phyloP scores from a whole-genome alignment of 2,329 filamentous ascomycete species.

The Golovinomyces cichoracearum region DNA sequence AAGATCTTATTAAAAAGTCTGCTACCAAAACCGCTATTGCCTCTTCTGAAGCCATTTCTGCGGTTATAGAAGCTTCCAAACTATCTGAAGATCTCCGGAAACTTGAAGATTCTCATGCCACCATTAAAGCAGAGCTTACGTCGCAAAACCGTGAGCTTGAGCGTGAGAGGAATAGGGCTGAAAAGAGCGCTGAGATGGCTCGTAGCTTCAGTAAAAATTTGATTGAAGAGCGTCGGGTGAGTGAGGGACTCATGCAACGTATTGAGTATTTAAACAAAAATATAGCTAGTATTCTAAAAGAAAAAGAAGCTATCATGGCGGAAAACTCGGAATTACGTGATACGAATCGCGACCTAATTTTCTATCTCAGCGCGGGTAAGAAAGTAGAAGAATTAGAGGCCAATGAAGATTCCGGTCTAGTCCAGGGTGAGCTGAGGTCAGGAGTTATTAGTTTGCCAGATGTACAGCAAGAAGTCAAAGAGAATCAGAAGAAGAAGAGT shows the following conservation, averaged over 20 bases:
- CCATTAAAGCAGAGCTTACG: conserved; percentile 22
- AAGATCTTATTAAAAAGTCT: conserved; percentile 69
- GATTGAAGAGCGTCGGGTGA: conserved; percentile 68
- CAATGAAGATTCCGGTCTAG: conserved; percentile 22
- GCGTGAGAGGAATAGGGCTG: conserved; percentile 39
- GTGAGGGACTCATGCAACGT: conserved; percentile 54
- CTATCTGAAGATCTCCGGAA: conserved; percentile 24
- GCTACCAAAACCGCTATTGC: conserved; percentile 70
- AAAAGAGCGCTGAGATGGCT: conserved; percentile 50
- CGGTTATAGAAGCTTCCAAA: conserved; percentile 24
- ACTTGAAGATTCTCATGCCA: conserved; percentile 28
- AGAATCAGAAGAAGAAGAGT: conserved; percentile 9
- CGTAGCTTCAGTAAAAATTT: conserved; percentile 48
- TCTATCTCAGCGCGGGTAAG: conserved; percentile 67
- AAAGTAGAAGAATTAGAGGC: conserved; percentile 45
- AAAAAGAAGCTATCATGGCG: conserved; percentile 53
- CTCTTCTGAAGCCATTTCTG: conserved; percentile 36
- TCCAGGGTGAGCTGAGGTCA: conserved; percentile 47
- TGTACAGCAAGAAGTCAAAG: not conserved
- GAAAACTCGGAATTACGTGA: conserved; percentile 69
- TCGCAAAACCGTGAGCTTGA: conserved; percentile 39
- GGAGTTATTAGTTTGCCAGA: conserved; percentile 39
- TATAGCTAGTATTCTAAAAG: conserved; percentile 28
- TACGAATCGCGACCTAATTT: conserved; percentile 62
- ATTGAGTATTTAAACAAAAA: conserved; percentile 49